Percentiles rank a stretch among this genome's conserved stretches.
phyloP scores from a whole-genome alignment of 2,329 filamentous ascomycete species.

The Coniochaeta prunicola region DNA sequence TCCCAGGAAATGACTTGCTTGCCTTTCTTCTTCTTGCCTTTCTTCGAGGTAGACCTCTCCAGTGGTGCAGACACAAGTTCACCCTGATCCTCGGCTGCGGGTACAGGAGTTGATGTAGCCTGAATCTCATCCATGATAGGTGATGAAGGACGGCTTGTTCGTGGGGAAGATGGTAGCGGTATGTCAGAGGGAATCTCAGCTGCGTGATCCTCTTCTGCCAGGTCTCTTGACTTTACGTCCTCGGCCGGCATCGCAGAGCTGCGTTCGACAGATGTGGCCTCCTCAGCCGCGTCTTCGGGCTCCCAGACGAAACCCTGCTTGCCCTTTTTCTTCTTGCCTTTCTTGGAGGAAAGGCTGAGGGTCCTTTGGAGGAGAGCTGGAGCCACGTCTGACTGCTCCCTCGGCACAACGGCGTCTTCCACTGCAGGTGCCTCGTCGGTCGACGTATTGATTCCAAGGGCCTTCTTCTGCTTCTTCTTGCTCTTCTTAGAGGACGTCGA shows the following conservation, averaged over 20 bases:
- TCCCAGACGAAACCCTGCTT: slow-evolving; percentile 16
- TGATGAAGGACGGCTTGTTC: no score
- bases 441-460: background rate
- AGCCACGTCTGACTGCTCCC: background rate
- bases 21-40: slow-evolving; percentile 12
- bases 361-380: background rate
- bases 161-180: no score
- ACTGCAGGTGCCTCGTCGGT: background rate
- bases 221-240: background rate
- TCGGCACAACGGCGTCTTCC: background rate
- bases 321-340: slow-evolving; percentile 12
- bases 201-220: no score
- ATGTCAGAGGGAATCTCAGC: no score
- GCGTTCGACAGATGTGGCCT: background rate
- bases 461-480: slow-evolving; percentile 6
- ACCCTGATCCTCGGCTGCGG: no score
- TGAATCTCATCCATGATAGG: no score
- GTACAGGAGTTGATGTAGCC: no score
- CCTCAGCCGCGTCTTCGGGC: slow-evolving; percentile 4
- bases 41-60: no score
- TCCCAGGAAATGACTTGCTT: slow-evolving; percentile 16
- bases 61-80: no score
- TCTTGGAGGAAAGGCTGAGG: slow-evolving; percentile 2
- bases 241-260: background rate
- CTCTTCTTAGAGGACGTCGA: slow-evolving; percentile 9